Evolutionary conservation across 192 early-diverging fungal genomes (phyloP).

Genomic region (Chytriomyces sp.): DNA sequence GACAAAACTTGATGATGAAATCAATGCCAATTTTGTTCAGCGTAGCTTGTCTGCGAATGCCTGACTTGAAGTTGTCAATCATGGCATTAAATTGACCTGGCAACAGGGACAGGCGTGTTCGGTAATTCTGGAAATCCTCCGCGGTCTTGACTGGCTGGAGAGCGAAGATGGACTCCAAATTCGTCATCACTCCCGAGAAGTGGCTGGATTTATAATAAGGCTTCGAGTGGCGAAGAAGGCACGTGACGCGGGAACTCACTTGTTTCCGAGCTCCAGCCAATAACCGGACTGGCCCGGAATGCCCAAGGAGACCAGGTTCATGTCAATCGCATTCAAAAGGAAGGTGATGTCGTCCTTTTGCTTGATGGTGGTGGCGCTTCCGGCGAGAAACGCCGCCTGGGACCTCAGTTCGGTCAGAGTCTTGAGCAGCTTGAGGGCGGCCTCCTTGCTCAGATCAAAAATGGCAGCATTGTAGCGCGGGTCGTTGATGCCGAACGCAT

Average conservation of each 20-base stretch:
- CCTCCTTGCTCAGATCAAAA: too few species aligned
- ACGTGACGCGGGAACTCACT: not conserved
- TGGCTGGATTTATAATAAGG: not conserved
- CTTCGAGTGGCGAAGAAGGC: not conserved
- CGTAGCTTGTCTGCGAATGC: slow-evolving; percentile 21
- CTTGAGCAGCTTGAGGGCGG: too few species aligned
- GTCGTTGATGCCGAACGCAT: too few species aligned
- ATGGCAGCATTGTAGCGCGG: too few species aligned
- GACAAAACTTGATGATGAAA: slow-evolving; percentile 31
- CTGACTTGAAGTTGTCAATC: slow-evolving; percentile 28
- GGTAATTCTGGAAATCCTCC: slow-evolving; percentile 32
- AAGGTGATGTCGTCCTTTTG: slow-evolving; percentile 9
- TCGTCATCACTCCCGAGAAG: not conserved
- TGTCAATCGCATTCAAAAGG: not conserved
- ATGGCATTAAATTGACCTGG: slow-evolving; percentile 17
- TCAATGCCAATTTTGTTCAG: slow-evolving; percentile 26
- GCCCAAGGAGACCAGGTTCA: not conserved
- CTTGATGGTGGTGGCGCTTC: too few species aligned
- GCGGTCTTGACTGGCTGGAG: not conserved
- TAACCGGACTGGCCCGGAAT: not conserved
- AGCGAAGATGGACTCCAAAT: not conserved
- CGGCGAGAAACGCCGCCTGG: too few species aligned
- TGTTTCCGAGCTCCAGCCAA: slow-evolving; percentile 3
- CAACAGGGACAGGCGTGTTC: slow-evolving; percentile 11
- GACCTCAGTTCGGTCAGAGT: too few species aligned